A percentile compares a stretch with the other conserved stretches of the same genome.
phyloP scores from a whole-genome alignment of 83 land plant genomes.

The Picea abies region DNA sequence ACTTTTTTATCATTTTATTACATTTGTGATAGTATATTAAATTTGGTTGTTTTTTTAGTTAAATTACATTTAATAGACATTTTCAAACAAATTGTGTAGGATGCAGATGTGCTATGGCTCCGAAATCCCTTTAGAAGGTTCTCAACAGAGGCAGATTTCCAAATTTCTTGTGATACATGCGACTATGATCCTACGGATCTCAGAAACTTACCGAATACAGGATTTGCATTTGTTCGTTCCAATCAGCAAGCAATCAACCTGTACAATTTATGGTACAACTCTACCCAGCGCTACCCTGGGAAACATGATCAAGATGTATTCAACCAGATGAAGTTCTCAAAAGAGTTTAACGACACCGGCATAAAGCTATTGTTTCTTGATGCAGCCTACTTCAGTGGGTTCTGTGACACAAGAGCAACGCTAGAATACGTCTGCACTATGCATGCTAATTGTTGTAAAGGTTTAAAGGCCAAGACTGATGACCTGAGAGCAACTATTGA shows the following conservation, averaged over 20 bases:
- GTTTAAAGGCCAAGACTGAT: not conserved
- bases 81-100: not conserved
- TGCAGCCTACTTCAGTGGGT: not conserved
- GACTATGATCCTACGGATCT: too few species aligned
- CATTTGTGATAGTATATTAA: not conserved
- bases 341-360: not conserved
- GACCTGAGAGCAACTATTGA: not conserved
- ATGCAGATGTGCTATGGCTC: conserved; percentile 17
- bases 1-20: not conserved
- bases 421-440: not conserved
- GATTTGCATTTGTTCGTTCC: not conserved
- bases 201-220: too few species aligned
- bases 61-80: not conserved
- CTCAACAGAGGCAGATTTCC: not conserved
- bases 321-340: not conserved
- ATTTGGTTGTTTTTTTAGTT: not conserved
- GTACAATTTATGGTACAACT: not conserved
- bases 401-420: too few species aligned
- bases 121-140: conserved; percentile 8
- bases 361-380: not conserved
- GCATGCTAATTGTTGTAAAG: conserved; percentile 2
- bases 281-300: not conserved
- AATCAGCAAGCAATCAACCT: not conserved
- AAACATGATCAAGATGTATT: not conserved
- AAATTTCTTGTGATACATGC: not conserved